A percentile compares a stretch with the other conserved stretches of the same genome.
Evolutionary conservation across 495 filamentous ascomycete species (phyloP).

Genomic region (Cairneyella variabilis): DNA sequence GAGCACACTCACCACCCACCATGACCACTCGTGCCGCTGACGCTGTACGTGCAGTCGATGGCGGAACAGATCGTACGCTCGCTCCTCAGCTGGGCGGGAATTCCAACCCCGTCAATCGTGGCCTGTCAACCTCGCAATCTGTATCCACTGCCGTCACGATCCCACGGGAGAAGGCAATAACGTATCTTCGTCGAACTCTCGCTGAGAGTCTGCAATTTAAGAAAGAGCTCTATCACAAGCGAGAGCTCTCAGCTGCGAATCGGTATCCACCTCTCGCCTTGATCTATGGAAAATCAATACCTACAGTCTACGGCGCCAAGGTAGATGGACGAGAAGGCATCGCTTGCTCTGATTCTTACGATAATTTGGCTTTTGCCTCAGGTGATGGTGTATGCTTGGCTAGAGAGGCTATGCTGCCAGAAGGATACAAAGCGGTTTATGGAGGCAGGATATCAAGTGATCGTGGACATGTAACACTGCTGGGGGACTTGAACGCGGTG

Average conservation of each 20-base stretch:
- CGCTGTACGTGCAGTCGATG: conserved; percentile 24
- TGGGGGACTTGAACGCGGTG: conserved; percentile 82
- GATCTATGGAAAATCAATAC: conserved; percentile 84
- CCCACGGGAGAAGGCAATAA: conserved; percentile 31
- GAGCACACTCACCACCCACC: conserved; percentile 7
- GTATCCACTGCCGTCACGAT: conserved; percentile 37
- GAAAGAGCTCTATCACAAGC: conserved; percentile 57
- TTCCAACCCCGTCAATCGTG: conserved; percentile 24
- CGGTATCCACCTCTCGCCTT: conserved; percentile 77
- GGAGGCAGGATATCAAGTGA: conserved; percentile 75
- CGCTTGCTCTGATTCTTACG: conserved; percentile 73
- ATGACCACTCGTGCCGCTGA: conserved; percentile 27
- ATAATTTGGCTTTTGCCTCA: conserved; percentile 79
- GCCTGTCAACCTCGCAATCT: conserved; percentile 26
- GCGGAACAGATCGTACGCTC: conserved; percentile 39
- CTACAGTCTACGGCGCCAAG: conserved; percentile 76
- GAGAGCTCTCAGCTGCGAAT: conserved; percentile 57
- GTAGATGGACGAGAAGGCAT: conserved; percentile 68
- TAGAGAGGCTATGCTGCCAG: conserved; percentile 77
- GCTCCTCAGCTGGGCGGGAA: conserved; percentile 45
- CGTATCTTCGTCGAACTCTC: conserved; percentile 77
- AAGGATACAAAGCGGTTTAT: conserved; percentile 67
- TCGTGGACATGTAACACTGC: conserved; percentile 76
- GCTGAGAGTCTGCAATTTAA: conserved; percentile 70
- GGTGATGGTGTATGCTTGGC: conserved; percentile 92